Base-by-base conservation (phyloP, 1,284 basidiomycete genomes). In the Rhodotorula mucilaginosa region DNA sequence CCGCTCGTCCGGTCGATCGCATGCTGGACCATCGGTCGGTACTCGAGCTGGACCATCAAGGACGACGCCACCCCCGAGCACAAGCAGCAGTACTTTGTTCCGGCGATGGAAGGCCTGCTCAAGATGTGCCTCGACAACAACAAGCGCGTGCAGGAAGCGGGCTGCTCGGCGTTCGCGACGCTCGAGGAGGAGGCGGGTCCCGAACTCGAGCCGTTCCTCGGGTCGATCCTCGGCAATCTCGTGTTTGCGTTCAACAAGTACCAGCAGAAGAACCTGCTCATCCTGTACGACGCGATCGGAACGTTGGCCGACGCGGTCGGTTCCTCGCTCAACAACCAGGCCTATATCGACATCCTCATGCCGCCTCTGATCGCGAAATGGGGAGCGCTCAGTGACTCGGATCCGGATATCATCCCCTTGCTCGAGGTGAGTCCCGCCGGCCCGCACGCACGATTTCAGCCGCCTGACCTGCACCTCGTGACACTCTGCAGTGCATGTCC, bases 41-140 rank as follows among this genome's bases (percentile, higher is more conserved):
- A 99, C 82, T 93, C 96, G 51, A 92, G 90, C 79, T 99, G 97
- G 97, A 93, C 91, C 67, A 83, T 86, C 76, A 91, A 90, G 15
- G 89, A 91, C 75, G 88, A 89, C 39, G 85, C 82, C 86, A 74
- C 90, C 86, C 46, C 89, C 88, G 93, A 95, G 75, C 93, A 97
- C 83, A 91, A 90, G 83, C 89, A 87, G 71, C 86, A 86, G 67
- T 98, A 90, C 84, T 98, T 99, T 80, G 89, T 98, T 46, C 96
- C 97, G 0, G 94, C 93, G 39, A 92, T 99, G 89, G 96, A 99
- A 85, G 97, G 95, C 34, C 87, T 97, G 60, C 88, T 99, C 70
- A 88, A 90, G 70, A 98, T 96, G 92, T 94, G 98, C n/a, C 85
- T 99, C 64, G 97, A 99, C 81, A 92, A 92, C 82, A 99, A 99